Evolutionary conservation across 768 basidiomycete genomes (phyloP).

Genomic region (Gautieria morchelliformis): DNA sequence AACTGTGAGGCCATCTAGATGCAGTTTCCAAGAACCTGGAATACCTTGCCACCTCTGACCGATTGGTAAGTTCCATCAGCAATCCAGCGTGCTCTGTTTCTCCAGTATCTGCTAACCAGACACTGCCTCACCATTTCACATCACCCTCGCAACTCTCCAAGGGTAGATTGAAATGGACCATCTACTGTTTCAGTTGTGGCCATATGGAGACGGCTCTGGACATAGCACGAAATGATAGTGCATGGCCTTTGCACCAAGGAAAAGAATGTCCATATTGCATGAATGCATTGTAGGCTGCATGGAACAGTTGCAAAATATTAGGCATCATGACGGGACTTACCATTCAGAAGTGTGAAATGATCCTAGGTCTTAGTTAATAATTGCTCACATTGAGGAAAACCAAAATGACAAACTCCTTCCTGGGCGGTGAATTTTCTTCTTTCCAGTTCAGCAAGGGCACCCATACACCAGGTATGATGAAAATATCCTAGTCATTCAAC

Average conservation of each 20-base stretch:
- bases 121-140: constrained; percentile 75
- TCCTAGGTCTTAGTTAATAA: constrained; percentile 45
- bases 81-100: constrained; percentile 84
- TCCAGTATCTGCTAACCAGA: constrained; percentile 87
- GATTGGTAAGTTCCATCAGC: constrained; percentile 91
- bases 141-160: constrained; percentile 86
- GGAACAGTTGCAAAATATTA: not conserved
- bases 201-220: constrained; percentile 92
- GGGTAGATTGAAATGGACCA: constrained; percentile 80
- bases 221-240: constrained; percentile 88
- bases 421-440: constrained; percentile 94
- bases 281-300: constrained; percentile 87
- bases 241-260: constrained; percentile 88
- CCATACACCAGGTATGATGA: constrained; percentile 76
- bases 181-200: constrained; percentile 90
- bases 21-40: not conserved
- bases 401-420: constrained; percentile 64
- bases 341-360: constrained; percentile 89
- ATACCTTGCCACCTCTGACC: constrained; percentile 74
- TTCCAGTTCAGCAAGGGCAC: constrained; percentile 85
- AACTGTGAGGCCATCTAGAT: not conserved
- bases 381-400: not conserved
- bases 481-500: constrained; percentile 56
- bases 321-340: constrained; percentile 28
- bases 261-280: constrained; percentile 72